These are phyloP conservation scores for Silene noctiflora DNA, from an alignment of 179 eudicot species.

Conservation along the genomic window DNA sequence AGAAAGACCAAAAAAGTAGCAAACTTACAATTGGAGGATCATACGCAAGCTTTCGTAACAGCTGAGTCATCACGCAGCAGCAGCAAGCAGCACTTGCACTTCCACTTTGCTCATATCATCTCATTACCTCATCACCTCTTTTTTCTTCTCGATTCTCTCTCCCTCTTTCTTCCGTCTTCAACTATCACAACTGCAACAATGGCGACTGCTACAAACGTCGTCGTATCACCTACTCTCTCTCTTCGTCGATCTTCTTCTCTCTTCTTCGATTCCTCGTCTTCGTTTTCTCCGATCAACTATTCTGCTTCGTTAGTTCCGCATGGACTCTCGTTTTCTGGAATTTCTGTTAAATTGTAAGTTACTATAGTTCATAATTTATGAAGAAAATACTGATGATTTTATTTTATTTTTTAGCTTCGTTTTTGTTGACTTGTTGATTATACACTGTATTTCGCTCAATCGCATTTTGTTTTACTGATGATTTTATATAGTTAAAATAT, in stretches of 20 bases:
- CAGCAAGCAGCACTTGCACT: not conserved
- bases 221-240: constrained; percentile 23
- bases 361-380: not conserved
- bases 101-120: not conserved
- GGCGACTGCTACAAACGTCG: constrained; percentile 30
- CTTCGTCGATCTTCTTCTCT: constrained; percentile 17
- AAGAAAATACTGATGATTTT: not conserved
- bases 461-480: not conserved
- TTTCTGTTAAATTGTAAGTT: constrained; percentile 27
- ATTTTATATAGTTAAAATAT: not conserved
- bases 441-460: not conserved
- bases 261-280: constrained; percentile 5
- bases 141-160: not conserved
- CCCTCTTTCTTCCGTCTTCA: not conserved
- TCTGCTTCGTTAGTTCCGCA: constrained; percentile 14
- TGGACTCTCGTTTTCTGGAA: constrained; percentile 15
- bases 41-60: not conserved
- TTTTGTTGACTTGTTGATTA: constrained; percentile 9
- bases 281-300: constrained; percentile 4
- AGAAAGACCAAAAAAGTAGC: not conserved
- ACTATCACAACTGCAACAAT: not conserved
- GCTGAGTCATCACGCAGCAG: not conserved
- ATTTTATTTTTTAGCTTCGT: not conserved
- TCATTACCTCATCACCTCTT: too few species aligned
- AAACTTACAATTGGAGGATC: not conserved